A percentile compares a stretch with the other conserved stretches of the same genome.
Conservation (phyloP, 306 rosid genomes). For the Trifolium pratense region DNA sequence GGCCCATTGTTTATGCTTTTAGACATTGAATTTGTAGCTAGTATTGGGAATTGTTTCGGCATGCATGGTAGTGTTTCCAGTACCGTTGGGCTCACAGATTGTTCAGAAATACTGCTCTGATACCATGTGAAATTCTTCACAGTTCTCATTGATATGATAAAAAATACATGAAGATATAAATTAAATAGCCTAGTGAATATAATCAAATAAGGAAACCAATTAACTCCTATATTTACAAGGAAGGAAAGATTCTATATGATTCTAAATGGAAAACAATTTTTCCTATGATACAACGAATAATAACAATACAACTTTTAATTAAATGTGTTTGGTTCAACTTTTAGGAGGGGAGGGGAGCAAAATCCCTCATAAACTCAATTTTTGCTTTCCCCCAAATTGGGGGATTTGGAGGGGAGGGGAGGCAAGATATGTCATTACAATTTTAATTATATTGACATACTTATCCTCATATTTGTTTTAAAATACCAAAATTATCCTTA, state of each 20-base stretch:
- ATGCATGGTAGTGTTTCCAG: neutral
- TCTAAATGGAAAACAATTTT: neutral
- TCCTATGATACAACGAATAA: neutral
- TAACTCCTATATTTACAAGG: neutral
- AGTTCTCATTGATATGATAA: constrained; percentile 4
- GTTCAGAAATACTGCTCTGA: neutral
- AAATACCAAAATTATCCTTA: too few relatives aligned
- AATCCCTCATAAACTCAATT: too few relatives aligned
- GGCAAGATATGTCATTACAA: too few relatives aligned
- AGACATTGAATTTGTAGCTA: neutral
- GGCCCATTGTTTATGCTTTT: neutral
- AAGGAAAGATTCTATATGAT: neutral
- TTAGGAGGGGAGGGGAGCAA: too few relatives aligned
- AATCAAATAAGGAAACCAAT: constrained; percentile 9
- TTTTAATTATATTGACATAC: too few relatives aligned
- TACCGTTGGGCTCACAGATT: neutral
- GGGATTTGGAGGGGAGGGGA: too few relatives aligned
- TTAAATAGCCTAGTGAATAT: neutral
- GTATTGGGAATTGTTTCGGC: neutral
- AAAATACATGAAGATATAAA: neutral
- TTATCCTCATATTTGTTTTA: too few relatives aligned
- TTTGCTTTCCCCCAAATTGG: too few relatives aligned
- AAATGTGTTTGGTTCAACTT: too few relatives aligned
- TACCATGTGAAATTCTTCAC: neutral
- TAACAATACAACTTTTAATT: too few relatives aligned